A percentile compares a stretch with the other conserved stretches of the same genome.
Conservation (phyloP, 2,329 filamentous ascomycete species). For the Neonectria ditissima region DNA sequence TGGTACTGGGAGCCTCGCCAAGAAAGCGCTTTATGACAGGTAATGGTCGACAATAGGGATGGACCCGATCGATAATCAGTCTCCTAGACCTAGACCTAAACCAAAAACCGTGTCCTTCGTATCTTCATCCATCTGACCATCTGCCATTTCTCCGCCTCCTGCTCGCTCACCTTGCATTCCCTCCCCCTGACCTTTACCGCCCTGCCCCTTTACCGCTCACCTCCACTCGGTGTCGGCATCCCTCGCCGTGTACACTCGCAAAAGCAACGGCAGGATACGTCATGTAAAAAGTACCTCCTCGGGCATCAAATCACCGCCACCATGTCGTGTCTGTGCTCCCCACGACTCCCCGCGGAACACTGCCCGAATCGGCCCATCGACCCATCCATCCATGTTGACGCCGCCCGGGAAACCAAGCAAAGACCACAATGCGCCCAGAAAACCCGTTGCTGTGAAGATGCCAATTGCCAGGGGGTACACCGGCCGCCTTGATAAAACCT, state of each 20-base stretch:
- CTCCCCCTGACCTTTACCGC: constrained; percentile 1
- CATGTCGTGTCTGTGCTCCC: constrained; percentile 42
- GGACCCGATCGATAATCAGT: not conserved
- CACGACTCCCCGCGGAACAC: constrained; percentile 38
- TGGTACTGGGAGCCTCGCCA: not conserved
- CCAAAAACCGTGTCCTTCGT: too few relatives aligned
- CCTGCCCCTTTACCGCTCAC: constrained; percentile 17
- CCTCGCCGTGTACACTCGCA: not conserved
- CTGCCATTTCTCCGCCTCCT: constrained; percentile 1
- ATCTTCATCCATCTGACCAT: constrained; percentile 14
- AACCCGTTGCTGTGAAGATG: constrained; percentile 39
- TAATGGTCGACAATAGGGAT: not conserved
- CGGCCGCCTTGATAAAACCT: constrained; percentile 36
- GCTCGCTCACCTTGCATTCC: not conserved
- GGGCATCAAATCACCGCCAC: constrained; percentile 36
- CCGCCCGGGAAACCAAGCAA: constrained; percentile 38
- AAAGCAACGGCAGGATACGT: constrained; percentile 18
- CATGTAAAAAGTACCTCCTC: not conserved
- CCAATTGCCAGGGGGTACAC: constrained; percentile 10
- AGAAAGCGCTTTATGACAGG: not conserved
- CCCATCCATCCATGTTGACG: constrained; percentile 45
- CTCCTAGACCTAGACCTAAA: too few relatives aligned
- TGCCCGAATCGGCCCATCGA: constrained; percentile 41
- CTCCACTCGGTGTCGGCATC: constrained; percentile 28
- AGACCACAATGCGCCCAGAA: constrained; percentile 45